A percentile compares a stretch with the other conserved stretches of the same genome.
These are phyloP conservation scores for Teratosphaeria gauchensis DNA, from an alignment of 2,329 filamentous ascomycete species.

Conservation along the genomic window DNA sequence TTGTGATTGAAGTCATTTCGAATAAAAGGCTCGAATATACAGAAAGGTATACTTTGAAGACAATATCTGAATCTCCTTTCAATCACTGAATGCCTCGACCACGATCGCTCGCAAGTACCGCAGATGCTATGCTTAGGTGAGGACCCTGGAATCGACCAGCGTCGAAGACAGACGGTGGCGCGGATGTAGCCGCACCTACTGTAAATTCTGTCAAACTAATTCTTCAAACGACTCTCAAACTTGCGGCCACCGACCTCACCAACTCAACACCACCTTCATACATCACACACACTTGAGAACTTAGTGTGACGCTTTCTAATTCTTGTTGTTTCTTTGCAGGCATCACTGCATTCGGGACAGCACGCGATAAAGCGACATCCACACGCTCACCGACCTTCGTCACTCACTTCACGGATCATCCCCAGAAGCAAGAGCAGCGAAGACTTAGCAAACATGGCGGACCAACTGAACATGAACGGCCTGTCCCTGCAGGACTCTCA, in stretches of 20 bases:
- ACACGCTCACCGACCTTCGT: conserved; percentile 16
- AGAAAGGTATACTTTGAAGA: no score
- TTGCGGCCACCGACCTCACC: background rate
- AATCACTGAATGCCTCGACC: no score
- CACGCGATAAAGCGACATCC: background rate
- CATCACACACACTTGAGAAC: background rate
- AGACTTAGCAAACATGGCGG: conserved; percentile 49
- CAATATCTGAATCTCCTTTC: no score
- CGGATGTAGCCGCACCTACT: no score
- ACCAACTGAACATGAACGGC: conserved; percentile 73
- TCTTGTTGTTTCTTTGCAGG: conserved; percentile 3
- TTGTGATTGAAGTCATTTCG: no score
- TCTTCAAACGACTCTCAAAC: no score
- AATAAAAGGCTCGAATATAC: no score
- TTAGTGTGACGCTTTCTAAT: background rate
- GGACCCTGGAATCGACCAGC: no score
- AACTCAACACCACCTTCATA: background rate
- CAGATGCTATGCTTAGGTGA: no score
- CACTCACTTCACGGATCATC: conserved; percentile 16
- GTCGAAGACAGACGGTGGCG: no score
- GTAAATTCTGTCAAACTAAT: no score
- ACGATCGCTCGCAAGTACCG: no score
- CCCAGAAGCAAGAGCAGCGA: conserved; percentile 4
- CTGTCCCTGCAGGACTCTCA: conserved; percentile 60
- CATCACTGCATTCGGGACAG: conserved; percentile 2